Conservation (phyloP, 1,284 basidiomycete species). For the Marasmius sp. region DNA sequence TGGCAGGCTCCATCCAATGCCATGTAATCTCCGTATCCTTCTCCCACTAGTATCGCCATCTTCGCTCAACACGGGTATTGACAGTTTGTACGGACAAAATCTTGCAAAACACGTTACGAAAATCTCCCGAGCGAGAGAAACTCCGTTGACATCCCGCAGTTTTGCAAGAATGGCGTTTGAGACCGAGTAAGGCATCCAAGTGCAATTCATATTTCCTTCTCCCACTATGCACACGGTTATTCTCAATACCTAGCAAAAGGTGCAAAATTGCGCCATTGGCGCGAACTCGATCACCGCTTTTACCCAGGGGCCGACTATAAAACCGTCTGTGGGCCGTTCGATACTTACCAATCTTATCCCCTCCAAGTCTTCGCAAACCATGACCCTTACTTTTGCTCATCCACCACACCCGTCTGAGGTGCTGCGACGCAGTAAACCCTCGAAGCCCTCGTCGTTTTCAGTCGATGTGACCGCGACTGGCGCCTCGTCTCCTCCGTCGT, state of each 20-base stretch:
- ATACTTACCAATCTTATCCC: not conserved
- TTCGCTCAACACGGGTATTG: not conserved
- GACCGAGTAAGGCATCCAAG: too few relatives aligned
- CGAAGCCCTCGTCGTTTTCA: slow-evolving; percentile 1
- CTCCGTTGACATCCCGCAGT: too few relatives aligned
- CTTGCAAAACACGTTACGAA: not conserved
- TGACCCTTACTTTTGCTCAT: slow-evolving; percentile 32
- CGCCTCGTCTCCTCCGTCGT: not conserved
- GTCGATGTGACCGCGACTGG: not conserved
- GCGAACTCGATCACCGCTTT: not conserved
- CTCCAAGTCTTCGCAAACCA: slow-evolving; percentile 10
- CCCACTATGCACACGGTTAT: not conserved
- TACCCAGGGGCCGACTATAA: not conserved
- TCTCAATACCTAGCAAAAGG: not conserved
- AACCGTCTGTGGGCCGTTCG: not conserved
- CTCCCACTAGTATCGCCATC: not conserved
- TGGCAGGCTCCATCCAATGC: too few relatives aligned
- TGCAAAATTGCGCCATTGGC: slow-evolving; percentile 12
- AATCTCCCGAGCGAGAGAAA: too few relatives aligned
- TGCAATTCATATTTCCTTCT: not conserved
- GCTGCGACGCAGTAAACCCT: slow-evolving; percentile 1
- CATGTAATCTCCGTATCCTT: not conserved
- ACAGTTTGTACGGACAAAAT: not conserved
- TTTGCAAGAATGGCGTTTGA: too few relatives aligned
- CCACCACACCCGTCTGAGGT: slow-evolving; percentile 28